Base-by-base conservation (phyloP, 2,329 filamentous ascomycete genomes). In the Botrytis tulipae region DNA sequence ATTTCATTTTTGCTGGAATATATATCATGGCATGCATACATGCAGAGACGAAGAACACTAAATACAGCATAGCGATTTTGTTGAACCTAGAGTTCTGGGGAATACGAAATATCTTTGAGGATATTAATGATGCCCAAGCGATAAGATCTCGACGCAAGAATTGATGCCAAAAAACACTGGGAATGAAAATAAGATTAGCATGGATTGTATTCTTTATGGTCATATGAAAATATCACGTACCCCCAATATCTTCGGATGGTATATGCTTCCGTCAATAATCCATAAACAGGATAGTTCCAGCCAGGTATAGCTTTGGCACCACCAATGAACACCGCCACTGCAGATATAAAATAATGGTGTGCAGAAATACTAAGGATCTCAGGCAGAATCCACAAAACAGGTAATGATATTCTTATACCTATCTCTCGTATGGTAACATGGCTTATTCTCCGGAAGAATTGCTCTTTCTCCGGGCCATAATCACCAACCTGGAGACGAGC, bases 51-150 rank as follows among this genome's bases (percentile, higher is more conserved):
- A 62, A 46, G 22, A 71, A 63, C 0, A 46, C 42, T 6, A 71
- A 9, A 61, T 46, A 37, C 29, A 62, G 42, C 57, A 63, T 51
- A 7, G 57, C 42, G 18, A 61, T 40, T 51, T 40, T 48, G 40
- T 61, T 61, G 12, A 40, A 48, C 35, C 37, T 40, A 32, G 25
- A 62, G 37, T 48, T 61, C 16, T 22, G 57, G 10, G 42, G 59
- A 42, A 71, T 42, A 18, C 32, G 69, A 51, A 71, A 61, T 71
- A 71, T 29, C 25, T 40, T 71, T 35, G 44, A 62, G 40, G 69
- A 62, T 25, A 71, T 71, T 2, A 71, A 29, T 29, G 54, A 62
- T 35, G 40, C 54, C 42, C 68, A 70, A 62, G 29, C 25, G 42
- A 70, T 48, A 14, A 61, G 16, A 46, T 29, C 42, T 32, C 16